Evolutionary conservation across 129 eudicot genomes (phyloP).

Genomic region (Glebionis coronaria): DNA sequence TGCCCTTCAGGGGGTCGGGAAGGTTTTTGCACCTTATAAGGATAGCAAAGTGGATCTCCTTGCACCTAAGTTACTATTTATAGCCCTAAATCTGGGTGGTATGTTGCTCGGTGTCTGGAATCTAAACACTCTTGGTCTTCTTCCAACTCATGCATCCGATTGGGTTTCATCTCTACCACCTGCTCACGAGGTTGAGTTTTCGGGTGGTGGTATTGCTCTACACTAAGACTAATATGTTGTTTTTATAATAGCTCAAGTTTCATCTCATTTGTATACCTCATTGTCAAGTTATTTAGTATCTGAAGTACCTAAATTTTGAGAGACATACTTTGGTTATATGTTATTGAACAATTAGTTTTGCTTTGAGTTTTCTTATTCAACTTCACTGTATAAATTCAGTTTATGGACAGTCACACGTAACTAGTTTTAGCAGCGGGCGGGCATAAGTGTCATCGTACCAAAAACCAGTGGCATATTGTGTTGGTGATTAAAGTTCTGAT

Average conservation of each 20-base stretch:
- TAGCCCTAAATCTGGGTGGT: constrained; percentile 74
- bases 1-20: constrained; percentile 91
- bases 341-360: constrained; percentile 1
- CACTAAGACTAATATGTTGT: constrained; percentile 8
- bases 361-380: not conserved
- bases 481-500: not conserved
- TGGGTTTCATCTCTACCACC: constrained; percentile 99
- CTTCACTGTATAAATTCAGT: not conserved
- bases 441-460: no score
- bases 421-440: no score
- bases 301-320: constrained; percentile 14
- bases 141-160: constrained; percentile 91
- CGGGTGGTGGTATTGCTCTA: constrained; percentile 64
- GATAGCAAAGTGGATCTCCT: constrained; percentile 80
- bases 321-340: not conserved
- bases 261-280: constrained; percentile 17
- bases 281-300: constrained; percentile 17
- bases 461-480: no score
- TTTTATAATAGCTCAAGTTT: not conserved
- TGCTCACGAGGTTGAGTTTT: constrained; percentile 82
- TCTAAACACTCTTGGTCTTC: constrained; percentile 90
- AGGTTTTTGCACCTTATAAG: constrained; percentile 88
- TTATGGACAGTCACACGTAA: not conserved
- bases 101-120: constrained; percentile 88
- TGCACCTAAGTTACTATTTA: constrained; percentile 67